phyloP scores from a whole-genome alignment of 768 basidiomycete species.

The Vararia minispora region DNA sequence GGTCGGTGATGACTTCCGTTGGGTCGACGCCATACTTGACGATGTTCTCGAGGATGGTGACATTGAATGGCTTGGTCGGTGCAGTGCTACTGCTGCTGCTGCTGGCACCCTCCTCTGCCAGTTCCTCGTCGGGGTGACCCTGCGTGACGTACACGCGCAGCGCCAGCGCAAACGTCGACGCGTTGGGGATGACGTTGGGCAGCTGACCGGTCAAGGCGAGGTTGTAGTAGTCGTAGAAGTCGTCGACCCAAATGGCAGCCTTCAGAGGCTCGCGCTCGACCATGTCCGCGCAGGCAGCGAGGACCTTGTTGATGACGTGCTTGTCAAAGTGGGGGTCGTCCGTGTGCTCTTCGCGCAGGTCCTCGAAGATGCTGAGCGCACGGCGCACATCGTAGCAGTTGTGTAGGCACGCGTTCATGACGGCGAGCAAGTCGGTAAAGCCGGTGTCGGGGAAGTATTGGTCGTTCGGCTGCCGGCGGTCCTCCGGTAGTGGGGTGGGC shows the following conservation, averaged over 20 bases:
- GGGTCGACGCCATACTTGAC: too few relatives aligned
- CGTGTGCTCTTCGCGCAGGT: conserved; percentile 33
- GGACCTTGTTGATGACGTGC: conserved; percentile 51
- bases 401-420: conserved; percentile 79
- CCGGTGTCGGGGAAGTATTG: conserved; percentile 53
- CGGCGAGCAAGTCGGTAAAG: conserved; percentile 58
- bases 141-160: conserved; percentile 28
- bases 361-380: conserved; percentile 62
- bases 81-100: too few relatives aligned
- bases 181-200: conserved; percentile 35
- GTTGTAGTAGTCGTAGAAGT: conserved; percentile 50
- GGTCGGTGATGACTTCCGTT: too few relatives aligned
- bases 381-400: conserved; percentile 67
- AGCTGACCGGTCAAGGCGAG: conserved; percentile 40
- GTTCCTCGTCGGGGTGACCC: background rate
- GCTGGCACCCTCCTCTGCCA: too few relatives aligned
- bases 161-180: conserved; percentile 60
- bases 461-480: conserved; percentile 31
- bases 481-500: conserved; percentile 53
- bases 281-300: conserved; percentile 54
- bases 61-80: too few relatives aligned
- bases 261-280: conserved; percentile 36
- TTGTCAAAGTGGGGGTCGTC: conserved; percentile 36
- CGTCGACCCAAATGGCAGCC: conserved; percentile 45
- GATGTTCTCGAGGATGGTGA: conserved; percentile 8